Base-by-base conservation (phyloP, 345 rosid genomes). In the Arabidopsis thaliana region DNA sequence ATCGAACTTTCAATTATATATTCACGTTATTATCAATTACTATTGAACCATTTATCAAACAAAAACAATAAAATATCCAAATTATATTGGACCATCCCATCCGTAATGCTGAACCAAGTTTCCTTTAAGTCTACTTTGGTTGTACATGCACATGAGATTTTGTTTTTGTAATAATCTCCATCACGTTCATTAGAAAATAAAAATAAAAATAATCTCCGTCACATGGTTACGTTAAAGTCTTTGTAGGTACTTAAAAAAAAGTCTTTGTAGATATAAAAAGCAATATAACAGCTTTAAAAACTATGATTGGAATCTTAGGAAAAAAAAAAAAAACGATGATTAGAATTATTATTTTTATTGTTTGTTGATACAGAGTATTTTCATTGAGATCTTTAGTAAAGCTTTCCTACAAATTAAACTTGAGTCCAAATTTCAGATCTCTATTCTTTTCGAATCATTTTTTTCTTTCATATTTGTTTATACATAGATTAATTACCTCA, bases 401-500 rank as follows among this genome's bases (percentile, higher is more conserved):
- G 20, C 20, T 16, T 16, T 16, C 20, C 36, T 33, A 33, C 4
- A 33, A 33, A 33, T 33, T 8, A 8, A 25, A 55, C n/a, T 55
- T 7, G 37, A 55, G 37, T 30, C 36, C 20, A 13, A 13, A 2
- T 28, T 30, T 55, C 2, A 28, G 44, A 36, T 59, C 8, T 59
- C 7, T 58, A n/a, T 6, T 4, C 10, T 10, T 52, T 42, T 50
- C 30, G 7, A 22, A 23, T 13, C 6, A 51, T 11, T 51, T 45
- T 46, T 8, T 16, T n/a, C n/a, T 16, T 16, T 16, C 20, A 20
- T 59, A 5, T 11, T 10, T 11, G 28, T 33, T 7, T 33, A 16
- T 33, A 42, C 3, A 60, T 7, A 13, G 25, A 8, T 42, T 62
- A 62, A 8, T 42, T 62, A 62, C 24, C 36, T 69, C 65, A 70